Base-by-base conservation (phyloP, 2,329 filamentous ascomycete species). In the Verticillium isaacii region DNA sequence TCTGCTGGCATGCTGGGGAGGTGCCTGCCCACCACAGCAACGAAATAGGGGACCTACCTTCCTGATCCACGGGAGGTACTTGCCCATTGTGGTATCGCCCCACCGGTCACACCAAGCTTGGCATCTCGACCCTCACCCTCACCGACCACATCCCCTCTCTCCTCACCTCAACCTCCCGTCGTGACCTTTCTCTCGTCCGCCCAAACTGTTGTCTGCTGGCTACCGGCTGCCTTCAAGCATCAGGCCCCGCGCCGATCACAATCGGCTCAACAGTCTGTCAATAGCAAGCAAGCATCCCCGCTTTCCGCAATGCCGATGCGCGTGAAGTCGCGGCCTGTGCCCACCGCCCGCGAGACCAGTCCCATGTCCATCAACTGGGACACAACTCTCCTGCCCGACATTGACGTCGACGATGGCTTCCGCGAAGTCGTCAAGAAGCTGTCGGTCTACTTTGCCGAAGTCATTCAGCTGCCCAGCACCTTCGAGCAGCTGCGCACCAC, bases 401-500 rank as follows among this genome's bases (percentile, higher is more conserved):
- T 91, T 67, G 73, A 71, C 8, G 75, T 81, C 17, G 76, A 82
- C 29, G 88, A 91, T 68, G 73, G 77, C 29, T 90, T 91, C 69
- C 84, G 86, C 56, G 79, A 81, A 15, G 79, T 91, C 19, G 84
- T 90, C 61, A 86, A 86, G 75, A 89, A 90, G 76, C 78, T 92
- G 39, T 88, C 87, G 1, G 71, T 80, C 60, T 90, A 85, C 71
- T 83, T 91, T 64, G 78, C 82, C 62, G 83, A 87, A 62, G 84
- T 84, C 25, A 81, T 92, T 61, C 80, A 82, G 59, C 76, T 87
- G 56, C 88, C 90, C 17, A 85, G 85, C 70, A 89, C 85, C 15
- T 92, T 92, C 75, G 90, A 93, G 70, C 89, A 92, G 73, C 79
- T 92, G 9, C 81, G 89, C 57, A 89, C 87, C 6, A 89, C 86